phyloP scores from a whole-genome alignment of 2,329 filamentous ascomycete genomes.

The Hypoxylon sp. region DNA sequence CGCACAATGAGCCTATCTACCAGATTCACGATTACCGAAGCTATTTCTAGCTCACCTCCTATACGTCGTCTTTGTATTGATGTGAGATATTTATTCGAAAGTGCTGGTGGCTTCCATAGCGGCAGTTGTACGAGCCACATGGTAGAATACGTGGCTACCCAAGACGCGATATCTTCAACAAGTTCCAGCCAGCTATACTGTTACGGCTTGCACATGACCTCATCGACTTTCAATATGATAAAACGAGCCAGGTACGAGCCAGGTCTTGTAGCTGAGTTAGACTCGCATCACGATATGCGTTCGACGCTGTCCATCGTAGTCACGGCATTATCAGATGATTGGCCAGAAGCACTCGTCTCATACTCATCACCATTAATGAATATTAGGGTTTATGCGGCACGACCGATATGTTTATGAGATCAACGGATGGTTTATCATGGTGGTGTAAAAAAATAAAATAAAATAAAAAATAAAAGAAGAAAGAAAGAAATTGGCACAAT shows the following conservation, averaged over 20 bases:
- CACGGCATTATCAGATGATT: neutral
- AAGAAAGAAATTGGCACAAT: neutral
- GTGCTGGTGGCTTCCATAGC: neutral
- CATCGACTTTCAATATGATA: neutral
- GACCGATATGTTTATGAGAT: neutral
- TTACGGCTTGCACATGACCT: neutral
- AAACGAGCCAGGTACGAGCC: neutral
- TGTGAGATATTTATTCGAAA: neutral
- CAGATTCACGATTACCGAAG: neutral
- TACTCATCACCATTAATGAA: neutral
- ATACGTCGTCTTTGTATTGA: neutral
- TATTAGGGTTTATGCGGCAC: neutral
- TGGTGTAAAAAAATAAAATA: too few species aligned
- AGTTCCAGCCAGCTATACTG: neutral
- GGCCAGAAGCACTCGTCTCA: neutral
- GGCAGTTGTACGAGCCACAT: neutral
- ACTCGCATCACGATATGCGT: neutral
- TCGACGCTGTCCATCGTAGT: neutral
- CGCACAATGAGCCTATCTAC: neutral
- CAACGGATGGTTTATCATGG: neutral
- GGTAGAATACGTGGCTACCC: neutral
- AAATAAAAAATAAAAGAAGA: constrained; percentile 2
- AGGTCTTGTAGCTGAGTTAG: neutral
- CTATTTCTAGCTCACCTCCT: neutral
- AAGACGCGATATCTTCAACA: constrained; percentile 1